Base-by-base conservation (phyloP, 1,284 basidiomycete genomes). In the Irpex sp. region DNA sequence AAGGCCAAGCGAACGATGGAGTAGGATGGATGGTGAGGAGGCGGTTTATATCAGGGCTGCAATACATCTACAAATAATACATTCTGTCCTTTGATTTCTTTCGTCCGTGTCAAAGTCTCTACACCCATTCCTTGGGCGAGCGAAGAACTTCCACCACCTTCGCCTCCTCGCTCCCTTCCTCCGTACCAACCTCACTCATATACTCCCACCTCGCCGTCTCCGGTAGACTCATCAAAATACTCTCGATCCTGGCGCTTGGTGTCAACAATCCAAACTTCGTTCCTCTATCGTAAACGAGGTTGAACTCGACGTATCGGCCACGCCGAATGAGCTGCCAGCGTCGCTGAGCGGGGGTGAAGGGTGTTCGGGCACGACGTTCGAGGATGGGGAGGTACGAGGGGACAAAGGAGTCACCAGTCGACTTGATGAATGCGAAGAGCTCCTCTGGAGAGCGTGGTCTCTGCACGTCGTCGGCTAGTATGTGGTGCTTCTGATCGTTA, bases 201-300 rank as follows among this genome's bases (percentile, higher is more conserved):
- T 97, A 98, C 76, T 98, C 95, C 95, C 95, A 98, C 64, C 94
- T 81, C 35, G 92, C 93, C 1, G 86, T 89, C 77, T 96, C 90
- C 0, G 95, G 96, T 61, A 98, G 72, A 71, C 89, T 93, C 91
- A 96, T 95, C 62, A 96, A 75, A 62, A 97, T 95, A 71, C 91
- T 94, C 80, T 98, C 96, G 21, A 96, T 89, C 64, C 95, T 81
- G 21, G 94, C 94, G 5, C 93, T 93, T 16, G 94, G 95, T 1
- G 94, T 94, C 78, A 86, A 87, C 64, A 98, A 77, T 9, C 95
- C 95, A 69, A 97, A 96, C 75, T 88, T 91, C 19, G 90, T 93
- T 10, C 91, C 91, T 18, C 89, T 80, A 72, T 97, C 95, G 70
- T 92, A 88, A 5, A 97, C 87, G 62, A 98, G 77, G 73, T 97